Conservation (phyloP, 768 basidiomycete genomes). For the Pisolithus tinctorius region DNA sequence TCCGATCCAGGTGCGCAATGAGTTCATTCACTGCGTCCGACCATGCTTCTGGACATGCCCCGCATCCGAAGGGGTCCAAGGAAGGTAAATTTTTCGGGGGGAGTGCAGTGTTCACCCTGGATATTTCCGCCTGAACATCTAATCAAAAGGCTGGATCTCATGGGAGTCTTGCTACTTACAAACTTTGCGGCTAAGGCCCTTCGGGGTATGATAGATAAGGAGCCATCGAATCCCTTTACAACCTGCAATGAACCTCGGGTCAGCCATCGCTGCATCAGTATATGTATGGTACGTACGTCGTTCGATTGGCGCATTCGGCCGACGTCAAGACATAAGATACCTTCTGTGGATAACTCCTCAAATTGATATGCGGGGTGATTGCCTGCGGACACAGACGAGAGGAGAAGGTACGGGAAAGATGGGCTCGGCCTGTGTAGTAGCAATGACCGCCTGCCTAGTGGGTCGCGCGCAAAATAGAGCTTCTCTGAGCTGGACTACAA, state of each 20-base stretch:
- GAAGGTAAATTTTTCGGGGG: slow-evolving; percentile 38
- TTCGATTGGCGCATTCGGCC: slow-evolving; percentile 11
- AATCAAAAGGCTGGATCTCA: background rate
- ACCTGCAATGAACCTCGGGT: slow-evolving; percentile 12
- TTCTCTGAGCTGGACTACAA: slow-evolving; percentile 35
- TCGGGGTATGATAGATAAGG: slow-evolving; percentile 18
- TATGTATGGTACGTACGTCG: slow-evolving; percentile 19
- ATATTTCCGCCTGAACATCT: slow-evolving; percentile 34
- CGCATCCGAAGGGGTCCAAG: slow-evolving; percentile 25
- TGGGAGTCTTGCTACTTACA: background rate
- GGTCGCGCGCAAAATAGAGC: slow-evolving; percentile 75
- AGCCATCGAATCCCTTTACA: slow-evolving; percentile 12
- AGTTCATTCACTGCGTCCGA: slow-evolving; percentile 40
- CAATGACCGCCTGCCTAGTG: slow-evolving; percentile 81
- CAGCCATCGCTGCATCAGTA: background rate
- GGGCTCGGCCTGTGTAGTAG: slow-evolving; percentile 56
- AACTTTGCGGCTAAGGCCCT: background rate
- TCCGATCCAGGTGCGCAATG: slow-evolving; percentile 50
- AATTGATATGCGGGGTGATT: slow-evolving; percentile 38
- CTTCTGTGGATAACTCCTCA: slow-evolving; percentile 55
- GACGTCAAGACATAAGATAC: slow-evolving; percentile 51
- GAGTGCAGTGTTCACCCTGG: slow-evolving; percentile 40
- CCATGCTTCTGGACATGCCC: slow-evolving; percentile 24
- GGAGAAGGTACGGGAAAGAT: slow-evolving; percentile 44
- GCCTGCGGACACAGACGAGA: slow-evolving; percentile 63